Evolutionary conservation across 129 eudicot genomes (phyloP).

Genomic region (Deinandra increscens): DNA sequence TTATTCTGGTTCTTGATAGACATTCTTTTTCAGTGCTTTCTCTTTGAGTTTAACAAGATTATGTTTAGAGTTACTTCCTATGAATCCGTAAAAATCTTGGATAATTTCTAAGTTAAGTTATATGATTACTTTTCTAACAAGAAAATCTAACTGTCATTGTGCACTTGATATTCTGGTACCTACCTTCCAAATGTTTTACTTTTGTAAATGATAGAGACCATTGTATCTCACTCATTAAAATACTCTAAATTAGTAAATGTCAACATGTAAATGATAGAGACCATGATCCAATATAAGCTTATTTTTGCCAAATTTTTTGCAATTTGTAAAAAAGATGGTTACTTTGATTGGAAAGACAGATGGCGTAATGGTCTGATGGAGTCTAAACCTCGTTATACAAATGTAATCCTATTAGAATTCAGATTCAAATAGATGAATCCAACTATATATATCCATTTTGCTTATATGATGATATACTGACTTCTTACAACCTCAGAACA

Average conservation of each 20-base stretch:
- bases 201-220: too few relatives aligned
- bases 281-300: slow-evolving; percentile 18
- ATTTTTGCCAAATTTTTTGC: not conserved
- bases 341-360: not conserved
- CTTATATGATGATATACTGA: not conserved
- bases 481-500: slow-evolving; percentile 46
- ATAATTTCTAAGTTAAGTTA: slow-evolving; percentile 18
- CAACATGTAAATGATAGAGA: not conserved
- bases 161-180: slow-evolving; percentile 8
- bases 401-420: not conserved
- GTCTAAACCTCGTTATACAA: not conserved
- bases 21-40: slow-evolving; percentile 20
- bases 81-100: slow-evolving; percentile 16
- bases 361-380: not conserved
- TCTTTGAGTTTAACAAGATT: slow-evolving; percentile 12
- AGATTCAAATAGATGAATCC: not conserved
- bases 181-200: not conserved
- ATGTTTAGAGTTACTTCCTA: slow-evolving; percentile 10
- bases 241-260: not conserved
- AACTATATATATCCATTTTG: not conserved
- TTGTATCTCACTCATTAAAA: slow-evolving; percentile 8
- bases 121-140: slow-evolving; percentile 13
- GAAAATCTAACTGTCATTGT: not conserved
- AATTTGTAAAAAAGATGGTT: not conserved
- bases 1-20: slow-evolving; percentile 19